These are phyloP conservation scores for Phytophthora sojae DNA, from an alignment of 352 stramenopile species.

Conservation along the genomic window DNA sequence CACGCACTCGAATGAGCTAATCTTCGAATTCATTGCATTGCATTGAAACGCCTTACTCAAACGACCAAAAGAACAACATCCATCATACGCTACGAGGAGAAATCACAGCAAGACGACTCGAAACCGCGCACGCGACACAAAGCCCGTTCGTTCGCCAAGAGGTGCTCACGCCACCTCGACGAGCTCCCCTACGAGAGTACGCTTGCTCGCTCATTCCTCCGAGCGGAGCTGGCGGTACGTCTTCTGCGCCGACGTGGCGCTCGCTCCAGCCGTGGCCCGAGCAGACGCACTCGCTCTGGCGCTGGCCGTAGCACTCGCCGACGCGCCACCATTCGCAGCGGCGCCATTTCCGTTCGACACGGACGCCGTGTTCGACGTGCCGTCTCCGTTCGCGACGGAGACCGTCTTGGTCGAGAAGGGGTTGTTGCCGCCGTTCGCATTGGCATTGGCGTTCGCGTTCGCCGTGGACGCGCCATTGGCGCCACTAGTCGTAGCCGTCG, in stretches of 20 bases:
- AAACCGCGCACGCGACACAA: too few relatives aligned
- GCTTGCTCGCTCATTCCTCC: background rate
- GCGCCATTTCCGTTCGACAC: background rate
- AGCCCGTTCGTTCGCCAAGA: too few relatives aligned
- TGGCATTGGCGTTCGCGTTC: background rate
- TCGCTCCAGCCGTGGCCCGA: background rate
- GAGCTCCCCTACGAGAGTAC: too few relatives aligned
- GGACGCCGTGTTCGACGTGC: background rate
- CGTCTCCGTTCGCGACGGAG: background rate
- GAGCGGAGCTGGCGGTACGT: background rate
- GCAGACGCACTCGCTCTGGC: background rate
- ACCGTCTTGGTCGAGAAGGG: constrained; percentile 13
- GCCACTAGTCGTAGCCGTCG: background rate
- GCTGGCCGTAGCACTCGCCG: constrained; percentile 2
- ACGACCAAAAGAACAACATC: too few relatives aligned
- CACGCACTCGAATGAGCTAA: too few relatives aligned
- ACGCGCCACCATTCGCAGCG: constrained; percentile 6
- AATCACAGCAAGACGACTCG: too few relatives aligned
- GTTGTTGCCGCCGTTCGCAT: background rate
- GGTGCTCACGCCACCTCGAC: too few relatives aligned
- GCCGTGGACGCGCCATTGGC: background rate
- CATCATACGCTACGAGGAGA: too few relatives aligned
- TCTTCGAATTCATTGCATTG: too few relatives aligned
- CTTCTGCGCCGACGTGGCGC: background rate
- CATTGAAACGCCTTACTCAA: too few relatives aligned